phyloP scores from a whole-genome alignment of 176 grass and related monocot species.

The Cocos nucifera region DNA sequence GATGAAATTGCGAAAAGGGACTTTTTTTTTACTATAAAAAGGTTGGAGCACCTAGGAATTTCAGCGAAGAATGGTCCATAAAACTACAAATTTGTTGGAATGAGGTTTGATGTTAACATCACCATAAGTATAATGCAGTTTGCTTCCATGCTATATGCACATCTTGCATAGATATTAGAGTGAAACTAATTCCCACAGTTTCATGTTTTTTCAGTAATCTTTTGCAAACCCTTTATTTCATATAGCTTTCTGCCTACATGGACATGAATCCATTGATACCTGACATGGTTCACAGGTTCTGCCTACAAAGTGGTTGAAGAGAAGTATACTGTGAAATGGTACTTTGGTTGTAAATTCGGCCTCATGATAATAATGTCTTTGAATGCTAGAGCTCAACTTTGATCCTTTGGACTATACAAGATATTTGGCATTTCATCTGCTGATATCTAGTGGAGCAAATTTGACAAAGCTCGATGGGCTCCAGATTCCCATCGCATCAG shows the following conservation, averaged over 20 bases:
- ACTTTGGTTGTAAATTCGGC: neutral
- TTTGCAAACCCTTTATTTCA: too few relatives aligned
- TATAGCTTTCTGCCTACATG: neutral
- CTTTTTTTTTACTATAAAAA: too few relatives aligned
- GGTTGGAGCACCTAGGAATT: too few relatives aligned
- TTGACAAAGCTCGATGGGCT: conserved; percentile 45
- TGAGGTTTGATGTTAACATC: too few relatives aligned
- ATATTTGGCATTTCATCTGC: neutral
- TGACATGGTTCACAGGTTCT: neutral
- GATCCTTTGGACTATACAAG: neutral
- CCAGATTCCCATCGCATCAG: conserved; percentile 85
- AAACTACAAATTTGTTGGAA: too few relatives aligned
- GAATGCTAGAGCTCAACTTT: neutral
- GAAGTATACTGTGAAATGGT: neutral
- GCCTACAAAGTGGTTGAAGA: neutral
- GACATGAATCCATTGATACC: neutral
- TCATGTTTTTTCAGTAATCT: too few relatives aligned
- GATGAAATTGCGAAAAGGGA: too few relatives aligned
- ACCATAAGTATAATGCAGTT: too few relatives aligned
- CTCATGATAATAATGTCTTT: neutral
- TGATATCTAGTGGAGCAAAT: conserved; percentile 1
- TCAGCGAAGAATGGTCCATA: too few relatives aligned
- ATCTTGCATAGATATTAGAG: too few relatives aligned
- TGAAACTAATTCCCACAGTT: too few relatives aligned
- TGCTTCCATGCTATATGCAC: too few relatives aligned